Percentiles rank a stretch among this genome's conserved stretches.
Conservation (phyloP, 1,284 basidiomycete species). For the Leccinum subfulvum region DNA sequence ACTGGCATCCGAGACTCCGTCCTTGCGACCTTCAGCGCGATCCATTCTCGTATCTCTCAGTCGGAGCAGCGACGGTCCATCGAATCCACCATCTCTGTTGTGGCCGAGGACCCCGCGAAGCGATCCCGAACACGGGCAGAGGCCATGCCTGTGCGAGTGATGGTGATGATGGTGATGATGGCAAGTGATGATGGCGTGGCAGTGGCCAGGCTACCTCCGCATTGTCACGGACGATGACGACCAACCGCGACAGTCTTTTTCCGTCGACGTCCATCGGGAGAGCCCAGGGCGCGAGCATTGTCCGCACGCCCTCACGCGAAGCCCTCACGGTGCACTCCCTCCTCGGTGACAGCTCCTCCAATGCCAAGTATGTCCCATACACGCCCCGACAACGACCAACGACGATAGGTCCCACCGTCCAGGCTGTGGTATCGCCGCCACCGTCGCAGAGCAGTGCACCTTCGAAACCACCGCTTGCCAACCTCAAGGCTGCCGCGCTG, state of each 20-base stretch:
- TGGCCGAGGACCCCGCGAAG: slow-evolving; percentile 40
- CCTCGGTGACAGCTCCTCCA: slow-evolving; percentile 37
- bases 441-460: background rate
- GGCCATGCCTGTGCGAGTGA: background rate
- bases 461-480: slow-evolving; percentile 69
- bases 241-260: slow-evolving; percentile 40
- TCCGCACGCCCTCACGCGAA: slow-evolving; percentile 51
- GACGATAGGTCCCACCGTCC: slow-evolving; percentile 37
- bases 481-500: slow-evolving; percentile 79
- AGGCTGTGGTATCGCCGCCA: background rate
- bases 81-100: slow-evolving; percentile 59
- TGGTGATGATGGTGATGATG: background rate
- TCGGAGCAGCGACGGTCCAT: slow-evolving; percentile 50
- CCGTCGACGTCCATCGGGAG: slow-evolving; percentile 56
- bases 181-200: background rate
- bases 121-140: slow-evolving; percentile 46
- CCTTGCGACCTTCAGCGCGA: slow-evolving; percentile 32
- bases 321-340: slow-evolving; percentile 62
- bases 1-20: slow-evolving; percentile 44
- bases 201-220: background rate
- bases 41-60: slow-evolving; percentile 40
- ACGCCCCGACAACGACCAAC: slow-evolving; percentile 54
- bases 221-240: slow-evolving; percentile 18
- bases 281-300: slow-evolving; percentile 42
- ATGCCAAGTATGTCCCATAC: slow-evolving; percentile 51